A percentile compares a stretch with the other conserved stretches of the same genome.
These are phyloP conservation scores for Fusarium concolor DNA, from an alignment of 2,329 filamentous ascomycete species.

Conservation along the genomic window DNA sequence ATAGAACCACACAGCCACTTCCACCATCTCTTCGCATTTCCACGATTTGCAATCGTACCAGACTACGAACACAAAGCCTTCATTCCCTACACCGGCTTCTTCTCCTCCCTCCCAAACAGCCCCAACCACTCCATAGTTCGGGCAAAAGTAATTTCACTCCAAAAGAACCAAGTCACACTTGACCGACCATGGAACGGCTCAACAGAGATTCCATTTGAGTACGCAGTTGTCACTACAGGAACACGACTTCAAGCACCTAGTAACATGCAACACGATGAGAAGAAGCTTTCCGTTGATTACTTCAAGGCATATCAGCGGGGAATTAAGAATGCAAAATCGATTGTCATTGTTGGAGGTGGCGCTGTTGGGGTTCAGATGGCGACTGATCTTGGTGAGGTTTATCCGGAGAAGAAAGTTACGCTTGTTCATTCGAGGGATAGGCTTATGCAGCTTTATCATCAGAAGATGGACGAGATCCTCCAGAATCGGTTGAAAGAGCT, in stretches of 20 bases:
- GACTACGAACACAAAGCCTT: conserved; percentile 61
- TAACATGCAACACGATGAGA: conserved; percentile 42
- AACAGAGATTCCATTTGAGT: conserved; percentile 40
- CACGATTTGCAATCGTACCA: conserved; percentile 58
- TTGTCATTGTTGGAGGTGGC: conserved; percentile 44
- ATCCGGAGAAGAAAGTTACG: conserved; percentile 41
- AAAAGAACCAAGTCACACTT: conserved; percentile 37
- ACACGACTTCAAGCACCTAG: conserved; percentile 41
- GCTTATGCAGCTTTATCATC: conserved; percentile 44
- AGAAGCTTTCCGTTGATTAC: conserved; percentile 37
- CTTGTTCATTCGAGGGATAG: conserved; percentile 42
- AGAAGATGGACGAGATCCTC: conserved; percentile 42
- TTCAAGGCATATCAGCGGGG: conserved; percentile 40
- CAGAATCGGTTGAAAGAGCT: conserved; percentile 36
- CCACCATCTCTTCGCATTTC: conserved; percentile 62
- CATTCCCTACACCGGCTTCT: conserved; percentile 57
- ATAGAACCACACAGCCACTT: conserved; percentile 65
- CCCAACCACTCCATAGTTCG: conserved; percentile 36
- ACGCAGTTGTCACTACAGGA: conserved; percentile 39
- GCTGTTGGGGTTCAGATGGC: conserved; percentile 46
- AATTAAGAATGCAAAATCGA: conserved; percentile 34
- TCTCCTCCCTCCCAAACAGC: conserved; percentile 34
- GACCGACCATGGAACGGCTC: conserved; percentile 43
- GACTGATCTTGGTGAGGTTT: conserved; percentile 42
- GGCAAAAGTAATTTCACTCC: conserved; percentile 30